Evolutionary conservation across 1,284 basidiomycete genomes (phyloP).

Genomic region (Apiotrichum gracile): DNA sequence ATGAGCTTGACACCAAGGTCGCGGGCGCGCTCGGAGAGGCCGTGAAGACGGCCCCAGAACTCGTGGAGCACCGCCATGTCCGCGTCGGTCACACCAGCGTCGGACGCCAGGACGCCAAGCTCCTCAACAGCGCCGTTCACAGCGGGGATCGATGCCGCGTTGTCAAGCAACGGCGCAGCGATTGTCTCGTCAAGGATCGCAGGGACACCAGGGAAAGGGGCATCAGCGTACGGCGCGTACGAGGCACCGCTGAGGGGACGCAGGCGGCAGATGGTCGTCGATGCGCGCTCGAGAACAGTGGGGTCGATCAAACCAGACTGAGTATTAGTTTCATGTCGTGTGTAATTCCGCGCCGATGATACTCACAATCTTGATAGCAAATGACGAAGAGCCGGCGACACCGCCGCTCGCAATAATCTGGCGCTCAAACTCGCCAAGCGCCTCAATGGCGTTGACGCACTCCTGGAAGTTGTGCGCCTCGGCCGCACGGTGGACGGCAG

Average conservation of each 20-base stretch:
- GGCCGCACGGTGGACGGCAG: conserved; percentile 1
- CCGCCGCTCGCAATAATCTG: conserved; percentile 28
- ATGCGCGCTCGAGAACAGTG: conserved; percentile 42
- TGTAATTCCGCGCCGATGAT: neutral
- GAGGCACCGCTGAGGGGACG: conserved; percentile 19
- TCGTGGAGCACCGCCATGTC: conserved; percentile 60
- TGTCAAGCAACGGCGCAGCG: conserved; percentile 15
- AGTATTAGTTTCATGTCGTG: neutral
- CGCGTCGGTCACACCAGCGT: conserved; percentile 36
- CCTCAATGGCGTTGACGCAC: conserved; percentile 62
- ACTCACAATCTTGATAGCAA: conserved; percentile 72
- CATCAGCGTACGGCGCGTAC: conserved; percentile 5
- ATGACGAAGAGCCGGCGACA: conserved; percentile 59
- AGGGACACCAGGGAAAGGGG: conserved; percentile 64
- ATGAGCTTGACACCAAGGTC: conserved; percentile 54
- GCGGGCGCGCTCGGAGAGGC: conserved; percentile 59
- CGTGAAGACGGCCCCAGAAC: conserved; percentile 57
- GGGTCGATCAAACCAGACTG: conserved; percentile 47
- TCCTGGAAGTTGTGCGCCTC: conserved; percentile 27
- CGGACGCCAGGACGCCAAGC: conserved; percentile 28
- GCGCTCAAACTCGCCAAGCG: conserved; percentile 73
- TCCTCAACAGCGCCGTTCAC: conserved; percentile 25
- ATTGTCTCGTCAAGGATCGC: conserved; percentile 29
- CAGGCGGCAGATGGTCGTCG: conserved; percentile 43
- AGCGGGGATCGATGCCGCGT: conserved; percentile 16